A percentile compares a stretch with the other conserved stretches of the same genome.
Conservation (phyloP, 495 filamentous ascomycete species). For the Parachaetomium inaequale region DNA sequence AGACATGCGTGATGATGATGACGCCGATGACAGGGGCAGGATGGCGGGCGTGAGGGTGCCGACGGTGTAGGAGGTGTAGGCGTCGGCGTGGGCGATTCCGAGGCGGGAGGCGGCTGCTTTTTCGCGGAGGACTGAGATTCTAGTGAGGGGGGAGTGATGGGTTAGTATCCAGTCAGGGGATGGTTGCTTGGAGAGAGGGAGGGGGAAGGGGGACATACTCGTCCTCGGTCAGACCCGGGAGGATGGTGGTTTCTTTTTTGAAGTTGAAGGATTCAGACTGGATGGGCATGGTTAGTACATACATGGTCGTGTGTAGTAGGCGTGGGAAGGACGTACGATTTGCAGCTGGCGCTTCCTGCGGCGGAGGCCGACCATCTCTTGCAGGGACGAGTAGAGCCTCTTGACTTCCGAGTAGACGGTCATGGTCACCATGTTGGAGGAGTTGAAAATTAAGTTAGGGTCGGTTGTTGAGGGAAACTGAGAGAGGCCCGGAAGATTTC, state of each 20-base stretch:
- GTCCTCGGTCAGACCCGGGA: constrained; percentile 43
- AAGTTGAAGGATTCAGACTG: constrained; percentile 49
- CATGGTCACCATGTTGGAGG: constrained; percentile 7
- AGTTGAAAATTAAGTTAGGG: not conserved
- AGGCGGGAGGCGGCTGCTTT: constrained; percentile 40
- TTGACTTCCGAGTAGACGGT: constrained; percentile 26
- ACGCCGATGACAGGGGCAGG: no score
- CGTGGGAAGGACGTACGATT: constrained; percentile 21
- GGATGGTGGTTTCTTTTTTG: constrained; percentile 35
- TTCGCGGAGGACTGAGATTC: constrained; percentile 40
- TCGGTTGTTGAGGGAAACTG: not conserved
- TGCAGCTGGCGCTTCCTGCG: constrained; percentile 23
- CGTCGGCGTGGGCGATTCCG: constrained; percentile 26
- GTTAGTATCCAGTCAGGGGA: not conserved
- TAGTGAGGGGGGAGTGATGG: constrained; percentile 6
- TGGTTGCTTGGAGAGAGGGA: not conserved
- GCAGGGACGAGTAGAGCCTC: constrained; percentile 24
- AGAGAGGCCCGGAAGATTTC: not conserved
- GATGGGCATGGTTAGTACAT: constrained; percentile 23
- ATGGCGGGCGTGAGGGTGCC: no score
- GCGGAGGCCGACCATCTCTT: constrained; percentile 22
- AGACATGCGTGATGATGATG: no score
- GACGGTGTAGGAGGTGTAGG: constrained; percentile 15
- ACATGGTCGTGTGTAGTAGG: not conserved
- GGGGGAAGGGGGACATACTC: constrained; percentile 33